Evolutionary conservation across 129 eudicot genomes (phyloP).

Genomic region (Saussurea involucrata): DNA sequence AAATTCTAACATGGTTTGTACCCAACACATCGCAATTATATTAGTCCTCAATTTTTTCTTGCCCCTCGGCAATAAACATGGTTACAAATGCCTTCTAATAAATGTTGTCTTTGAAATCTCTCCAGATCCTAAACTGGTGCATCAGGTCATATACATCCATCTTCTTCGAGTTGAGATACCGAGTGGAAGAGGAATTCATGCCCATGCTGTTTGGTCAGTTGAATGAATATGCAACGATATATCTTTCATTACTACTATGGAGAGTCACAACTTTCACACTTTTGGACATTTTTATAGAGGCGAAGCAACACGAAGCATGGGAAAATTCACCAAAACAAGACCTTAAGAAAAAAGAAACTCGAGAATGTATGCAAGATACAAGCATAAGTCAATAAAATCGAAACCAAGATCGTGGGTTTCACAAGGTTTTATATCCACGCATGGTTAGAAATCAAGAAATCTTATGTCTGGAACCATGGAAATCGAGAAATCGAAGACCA

Average conservation of each 20-base stretch:
- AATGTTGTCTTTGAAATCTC: conserved; percentile 67
- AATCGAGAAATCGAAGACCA: too few species aligned
- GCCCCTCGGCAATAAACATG: too few species aligned
- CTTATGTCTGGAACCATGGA: too few species aligned
- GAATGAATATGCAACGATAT: conserved; percentile 9
- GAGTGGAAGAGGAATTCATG: conserved; percentile 64
- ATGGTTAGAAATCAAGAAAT: too few species aligned
- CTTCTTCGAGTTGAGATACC: conserved; percentile 68
- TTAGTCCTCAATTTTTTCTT: too few species aligned
- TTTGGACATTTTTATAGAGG: neutral
- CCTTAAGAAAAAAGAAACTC: neutral
- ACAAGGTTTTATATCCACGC: too few species aligned
- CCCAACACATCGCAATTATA: too few species aligned
- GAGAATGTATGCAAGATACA: too few species aligned
- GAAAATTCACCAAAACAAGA: neutral
- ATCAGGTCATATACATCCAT: conserved; percentile 85
- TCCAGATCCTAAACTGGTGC: conserved; percentile 87
- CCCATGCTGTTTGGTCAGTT: conserved; percentile 48
- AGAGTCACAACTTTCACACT: neutral
- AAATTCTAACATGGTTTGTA: too few species aligned
- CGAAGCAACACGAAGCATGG: conserved; percentile 4
- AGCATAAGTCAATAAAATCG: too few species aligned
- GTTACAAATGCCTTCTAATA: conserved; percentile 57
- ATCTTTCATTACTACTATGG: conserved; percentile 1
- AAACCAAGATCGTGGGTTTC: too few species aligned